A percentile compares a stretch with the other conserved stretches of the same genome.
phyloP scores from a whole-genome alignment of 495 filamentous ascomycete species.

The Tuber microsphaerosporum region DNA sequence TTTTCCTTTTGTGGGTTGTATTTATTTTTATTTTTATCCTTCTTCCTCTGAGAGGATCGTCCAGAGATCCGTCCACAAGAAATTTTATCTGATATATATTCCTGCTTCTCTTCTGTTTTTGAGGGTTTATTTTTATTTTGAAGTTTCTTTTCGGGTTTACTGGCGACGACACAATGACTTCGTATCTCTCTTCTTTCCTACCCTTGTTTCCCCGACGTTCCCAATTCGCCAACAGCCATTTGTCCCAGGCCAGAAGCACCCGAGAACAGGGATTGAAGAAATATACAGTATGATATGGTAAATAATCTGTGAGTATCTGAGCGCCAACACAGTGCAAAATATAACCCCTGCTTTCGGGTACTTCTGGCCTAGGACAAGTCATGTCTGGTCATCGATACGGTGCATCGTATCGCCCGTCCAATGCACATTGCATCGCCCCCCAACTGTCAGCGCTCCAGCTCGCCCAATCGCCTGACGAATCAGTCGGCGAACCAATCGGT shows the following conservation, averaged over 20 bases:
- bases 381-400: not conserved
- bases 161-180: not conserved
- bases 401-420: not conserved
- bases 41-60: not conserved
- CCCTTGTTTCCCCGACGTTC: not conserved
- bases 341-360: not conserved
- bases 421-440: not conserved
- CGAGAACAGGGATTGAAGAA: not conserved
- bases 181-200: not conserved
- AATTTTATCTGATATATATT: not conserved
- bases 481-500: not conserved
- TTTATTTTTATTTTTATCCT: not conserved
- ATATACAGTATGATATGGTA: not conserved
- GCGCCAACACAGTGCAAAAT: not conserved
- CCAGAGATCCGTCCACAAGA: not conserved
- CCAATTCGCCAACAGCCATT: not conserved
- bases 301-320: not conserved
- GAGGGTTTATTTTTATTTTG: not conserved
- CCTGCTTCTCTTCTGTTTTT: not conserved
- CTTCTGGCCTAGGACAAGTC: not conserved
- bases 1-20: not conserved
- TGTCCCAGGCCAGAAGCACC: not conserved
- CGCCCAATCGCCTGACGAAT: not conserved
- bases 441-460: not conserved
- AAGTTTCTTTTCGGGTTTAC: not conserved